Conservation (phyloP, 2,329 filamentous ascomycete species). For the Malbranchea zuffiana region DNA sequence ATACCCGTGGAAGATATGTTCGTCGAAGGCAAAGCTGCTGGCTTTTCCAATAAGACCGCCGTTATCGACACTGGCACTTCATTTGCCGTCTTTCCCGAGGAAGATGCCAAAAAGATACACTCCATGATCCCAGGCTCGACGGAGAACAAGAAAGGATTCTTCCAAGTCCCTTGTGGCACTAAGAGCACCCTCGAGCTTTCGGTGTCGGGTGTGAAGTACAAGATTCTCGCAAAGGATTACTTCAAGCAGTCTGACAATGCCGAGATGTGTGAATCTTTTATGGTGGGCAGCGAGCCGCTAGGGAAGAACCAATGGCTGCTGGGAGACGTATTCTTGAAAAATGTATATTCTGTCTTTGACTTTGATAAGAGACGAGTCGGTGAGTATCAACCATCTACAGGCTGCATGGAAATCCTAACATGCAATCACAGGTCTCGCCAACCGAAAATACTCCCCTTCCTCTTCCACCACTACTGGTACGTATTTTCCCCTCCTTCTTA, state of each 20-base stretch:
- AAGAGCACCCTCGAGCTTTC: constrained; percentile 50
- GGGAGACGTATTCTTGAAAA: constrained; percentile 78
- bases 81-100: constrained; percentile 60
- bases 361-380: constrained; percentile 45
- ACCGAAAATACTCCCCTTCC: constrained; percentile 6
- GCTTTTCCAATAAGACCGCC: constrained; percentile 46
- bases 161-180: constrained; percentile 61
- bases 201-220: constrained; percentile 58
- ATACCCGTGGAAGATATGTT: constrained; percentile 57
- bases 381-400: constrained; percentile 3
- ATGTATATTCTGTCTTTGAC: constrained; percentile 80
- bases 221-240: constrained; percentile 61
- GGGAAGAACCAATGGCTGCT: constrained; percentile 58
- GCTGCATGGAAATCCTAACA: background rate
- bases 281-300: constrained; percentile 62
- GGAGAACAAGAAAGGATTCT: constrained; percentile 43
- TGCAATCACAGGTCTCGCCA: constrained; percentile 9
- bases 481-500: constrained; percentile 2
- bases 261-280: constrained; percentile 51
- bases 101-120: constrained; percentile 58
- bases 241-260: constrained; percentile 29
- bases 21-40: constrained; percentile 48
- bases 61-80: constrained; percentile 80
- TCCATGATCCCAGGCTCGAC: constrained; percentile 51
- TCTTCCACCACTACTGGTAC: constrained; percentile 1